phyloP scores from a whole-genome alignment of 192 early-diverging fungal species.

The Backusella australiensis region DNA sequence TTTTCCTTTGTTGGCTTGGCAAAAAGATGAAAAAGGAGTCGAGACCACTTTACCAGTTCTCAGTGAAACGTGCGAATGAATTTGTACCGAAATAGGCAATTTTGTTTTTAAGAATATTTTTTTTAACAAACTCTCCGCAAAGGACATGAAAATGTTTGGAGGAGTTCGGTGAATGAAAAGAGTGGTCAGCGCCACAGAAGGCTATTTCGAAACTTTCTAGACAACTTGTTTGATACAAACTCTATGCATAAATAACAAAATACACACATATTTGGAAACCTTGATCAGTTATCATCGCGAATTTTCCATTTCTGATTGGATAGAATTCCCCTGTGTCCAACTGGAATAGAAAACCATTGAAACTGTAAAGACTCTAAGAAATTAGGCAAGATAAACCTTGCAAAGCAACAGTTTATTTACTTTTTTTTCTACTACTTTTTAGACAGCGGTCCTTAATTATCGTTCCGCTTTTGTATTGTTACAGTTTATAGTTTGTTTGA shows the following conservation, averaged over 20 bases:
- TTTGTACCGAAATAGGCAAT: neutral
- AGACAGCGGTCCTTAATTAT: neutral
- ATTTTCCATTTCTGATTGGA: neutral
- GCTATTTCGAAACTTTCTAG: slow-evolving; percentile 3
- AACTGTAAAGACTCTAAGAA: neutral
- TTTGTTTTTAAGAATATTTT: neutral
- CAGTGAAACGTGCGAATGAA: neutral
- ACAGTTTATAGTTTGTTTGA: neutral
- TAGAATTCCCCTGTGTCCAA: neutral
- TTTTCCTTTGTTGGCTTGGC: neutral
- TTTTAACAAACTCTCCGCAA: neutral
- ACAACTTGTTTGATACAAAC: neutral
- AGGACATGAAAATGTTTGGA: neutral
- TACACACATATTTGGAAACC: neutral
- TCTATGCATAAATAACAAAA: neutral
- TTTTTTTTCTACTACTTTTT: neutral
- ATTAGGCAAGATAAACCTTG: neutral
- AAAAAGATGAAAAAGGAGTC: neutral
- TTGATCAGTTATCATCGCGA: neutral
- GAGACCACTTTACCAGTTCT: neutral
- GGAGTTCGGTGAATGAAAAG: neutral
- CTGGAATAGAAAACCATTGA: neutral
- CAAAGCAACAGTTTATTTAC: neutral
- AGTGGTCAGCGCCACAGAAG: neutral
- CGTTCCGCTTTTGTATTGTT: neutral